These are phyloP conservation scores for Fusarium palustre DNA, from an alignment of 2,329 filamentous ascomycete genomes.

Conservation along the genomic window DNA sequence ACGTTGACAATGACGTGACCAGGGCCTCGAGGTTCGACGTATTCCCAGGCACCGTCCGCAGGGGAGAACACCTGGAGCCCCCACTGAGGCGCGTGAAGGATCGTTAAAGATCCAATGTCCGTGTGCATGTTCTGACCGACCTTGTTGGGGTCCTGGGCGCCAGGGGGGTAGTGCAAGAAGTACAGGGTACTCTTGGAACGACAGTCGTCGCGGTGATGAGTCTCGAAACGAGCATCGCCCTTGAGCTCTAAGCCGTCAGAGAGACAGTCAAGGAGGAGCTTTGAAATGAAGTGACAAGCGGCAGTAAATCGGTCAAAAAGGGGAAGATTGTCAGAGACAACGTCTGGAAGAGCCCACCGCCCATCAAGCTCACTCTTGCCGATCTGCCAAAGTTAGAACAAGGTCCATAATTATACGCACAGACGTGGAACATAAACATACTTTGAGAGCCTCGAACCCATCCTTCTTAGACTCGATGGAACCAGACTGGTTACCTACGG, in stretches of 20 bases:
- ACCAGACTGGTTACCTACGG: constrained; percentile 20
- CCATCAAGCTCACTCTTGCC: constrained; percentile 10
- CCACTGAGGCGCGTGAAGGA: constrained; percentile 27
- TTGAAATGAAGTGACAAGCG: constrained; percentile 18
- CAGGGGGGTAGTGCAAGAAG: constrained; percentile 20
- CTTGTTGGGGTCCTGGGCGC: constrained; percentile 1
- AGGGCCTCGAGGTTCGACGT: constrained; percentile 3
- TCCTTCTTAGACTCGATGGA: constrained; percentile 2
- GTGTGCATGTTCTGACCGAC: constrained; percentile 33
- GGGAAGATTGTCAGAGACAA: constrained; percentile 6
- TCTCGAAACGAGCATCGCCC: neutral
- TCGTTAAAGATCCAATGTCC: constrained; percentile 16
- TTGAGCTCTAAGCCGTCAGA: constrained; percentile 7
- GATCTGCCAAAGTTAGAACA: neutral
- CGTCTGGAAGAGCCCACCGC: constrained; percentile 12
- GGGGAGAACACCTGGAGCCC: constrained; percentile 23
- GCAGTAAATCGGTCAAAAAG: constrained; percentile 19
- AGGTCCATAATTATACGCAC: neutral
- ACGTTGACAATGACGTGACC: constrained; percentile 13
- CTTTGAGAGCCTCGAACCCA: constrained; percentile 24
- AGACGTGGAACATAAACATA: neutral
- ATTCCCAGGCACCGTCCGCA: constrained; percentile 3
- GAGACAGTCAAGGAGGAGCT: constrained; percentile 14
- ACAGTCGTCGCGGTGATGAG: constrained; percentile 10
- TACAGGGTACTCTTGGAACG: constrained; percentile 28